A percentile compares a stretch with the other conserved stretches of the same genome.
Conservation (phyloP, 2,329 filamentous ascomycete genomes). For the Colletotrichum costaricense region DNA sequence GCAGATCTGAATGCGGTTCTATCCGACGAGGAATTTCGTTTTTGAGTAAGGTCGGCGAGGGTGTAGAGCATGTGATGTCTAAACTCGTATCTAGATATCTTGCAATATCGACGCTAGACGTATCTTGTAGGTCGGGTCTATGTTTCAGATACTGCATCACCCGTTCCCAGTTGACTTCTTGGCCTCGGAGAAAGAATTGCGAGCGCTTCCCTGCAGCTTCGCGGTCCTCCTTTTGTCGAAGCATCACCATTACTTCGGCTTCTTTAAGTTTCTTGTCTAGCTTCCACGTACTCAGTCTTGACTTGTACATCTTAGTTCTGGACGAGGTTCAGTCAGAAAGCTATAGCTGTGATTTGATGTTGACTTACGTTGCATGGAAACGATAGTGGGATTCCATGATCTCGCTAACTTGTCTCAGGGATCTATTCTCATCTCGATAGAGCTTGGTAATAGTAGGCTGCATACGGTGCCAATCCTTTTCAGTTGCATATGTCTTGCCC, state of each 20-base stretch:
- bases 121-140: background rate
- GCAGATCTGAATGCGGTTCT: background rate
- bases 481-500: background rate
- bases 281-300: constrained; percentile 5
- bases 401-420: background rate
- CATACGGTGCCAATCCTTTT: background rate
- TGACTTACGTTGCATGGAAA: background rate
- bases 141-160: background rate
- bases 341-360: background rate
- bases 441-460: background rate
- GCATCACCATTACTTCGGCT: constrained; percentile 2
- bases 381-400: background rate
- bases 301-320: constrained; percentile 19
- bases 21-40: background rate
- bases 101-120: background rate
- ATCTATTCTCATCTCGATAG: background rate
- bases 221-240: constrained; percentile 5
- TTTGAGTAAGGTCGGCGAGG: background rate
- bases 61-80: background rate
- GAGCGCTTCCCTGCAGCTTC: constrained; percentile 4
- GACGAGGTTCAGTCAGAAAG: background rate
- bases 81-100: no score
- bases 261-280: constrained; percentile 28
- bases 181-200: background rate
- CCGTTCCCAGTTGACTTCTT: background rate